Evolutionary conservation across 441 rosid species (phyloP).

Genomic region (Pelargonium citronellum): DNA sequence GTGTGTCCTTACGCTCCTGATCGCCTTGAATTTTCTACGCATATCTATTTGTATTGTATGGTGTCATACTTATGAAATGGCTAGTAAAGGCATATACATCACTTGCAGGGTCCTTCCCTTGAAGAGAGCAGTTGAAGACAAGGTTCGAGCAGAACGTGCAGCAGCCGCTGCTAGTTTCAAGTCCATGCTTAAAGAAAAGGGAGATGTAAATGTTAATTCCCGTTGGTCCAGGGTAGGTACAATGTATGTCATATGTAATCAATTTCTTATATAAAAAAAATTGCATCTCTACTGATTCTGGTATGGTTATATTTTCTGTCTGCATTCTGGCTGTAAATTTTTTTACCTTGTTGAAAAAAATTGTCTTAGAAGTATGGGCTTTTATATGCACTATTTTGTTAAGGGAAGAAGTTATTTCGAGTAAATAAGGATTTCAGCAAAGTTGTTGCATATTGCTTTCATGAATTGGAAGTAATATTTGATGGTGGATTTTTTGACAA

Average conservation of each 20-base stretch:
- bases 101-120: constrained; percentile 59
- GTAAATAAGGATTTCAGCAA: not conserved
- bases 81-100: constrained; percentile 19
- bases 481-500: not conserved
- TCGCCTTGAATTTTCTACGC: constrained; percentile 25
- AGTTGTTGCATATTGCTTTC: not conserved
- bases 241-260: not conserved
- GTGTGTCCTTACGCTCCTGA: constrained; percentile 31
- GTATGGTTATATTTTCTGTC: constrained; percentile 4
- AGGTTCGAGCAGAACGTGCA: constrained; percentile 65
- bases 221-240: constrained; percentile 87
- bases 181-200: constrained; percentile 72
- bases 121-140: constrained; percentile 72
- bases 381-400: not conserved
- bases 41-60: constrained; percentile 6
- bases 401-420: not conserved
- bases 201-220: constrained; percentile 56
- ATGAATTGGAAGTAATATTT: not conserved
- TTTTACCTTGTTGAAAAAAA: not conserved
- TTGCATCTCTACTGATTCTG: not conserved
- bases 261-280: not conserved
- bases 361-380: not conserved
- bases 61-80: not conserved
- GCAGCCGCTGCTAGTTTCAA: constrained; percentile 70
- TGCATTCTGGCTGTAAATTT: not conserved